Percentiles rank a stretch among this genome's conserved stretches.
Evolutionary conservation across 352 stramenopile genomes (phyloP).

Genomic region (Phytopythium delawarense): DNA sequence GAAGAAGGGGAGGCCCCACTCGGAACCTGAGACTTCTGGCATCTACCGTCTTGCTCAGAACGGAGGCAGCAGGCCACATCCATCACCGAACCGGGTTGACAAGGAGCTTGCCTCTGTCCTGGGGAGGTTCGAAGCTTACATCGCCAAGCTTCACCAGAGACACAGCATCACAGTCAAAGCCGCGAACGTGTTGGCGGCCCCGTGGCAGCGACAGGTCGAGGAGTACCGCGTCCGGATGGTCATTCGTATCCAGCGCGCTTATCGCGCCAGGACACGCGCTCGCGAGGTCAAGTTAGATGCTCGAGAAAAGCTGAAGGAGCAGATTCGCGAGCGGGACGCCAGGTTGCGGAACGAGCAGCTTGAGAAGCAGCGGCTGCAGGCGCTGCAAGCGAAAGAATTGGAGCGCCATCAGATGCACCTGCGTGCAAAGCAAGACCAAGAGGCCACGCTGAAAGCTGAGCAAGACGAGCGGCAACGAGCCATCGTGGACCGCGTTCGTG

Average conservation of each 20-base stretch:
- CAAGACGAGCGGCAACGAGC: slow-evolving; percentile 41
- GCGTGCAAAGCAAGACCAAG: slow-evolving; percentile 42
- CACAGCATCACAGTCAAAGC: slow-evolving; percentile 59
- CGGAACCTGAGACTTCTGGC: not conserved
- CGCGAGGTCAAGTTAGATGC: slow-evolving; percentile 43
- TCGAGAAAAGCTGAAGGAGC: slow-evolving; percentile 37
- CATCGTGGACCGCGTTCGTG: slow-evolving; percentile 39
- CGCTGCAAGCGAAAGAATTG: slow-evolving; percentile 48
- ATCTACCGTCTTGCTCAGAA: not conserved
- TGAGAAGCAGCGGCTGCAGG: slow-evolving; percentile 52
- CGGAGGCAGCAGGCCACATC: not conserved
- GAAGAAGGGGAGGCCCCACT: slow-evolving; percentile 4
- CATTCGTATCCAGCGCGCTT: slow-evolving; percentile 68
- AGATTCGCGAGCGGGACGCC: slow-evolving; percentile 48
- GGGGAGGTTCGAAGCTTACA: slow-evolving; percentile 48
- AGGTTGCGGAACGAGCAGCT: slow-evolving; percentile 45
- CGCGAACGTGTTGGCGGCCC: slow-evolving; percentile 37
- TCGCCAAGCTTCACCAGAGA: slow-evolving; percentile 47
- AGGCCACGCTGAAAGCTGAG: slow-evolving; percentile 30
- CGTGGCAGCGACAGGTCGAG: slow-evolving; percentile 74
- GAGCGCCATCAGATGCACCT: slow-evolving; percentile 55
- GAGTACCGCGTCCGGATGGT: slow-evolving; percentile 62
- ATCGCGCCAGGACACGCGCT: slow-evolving; percentile 37
- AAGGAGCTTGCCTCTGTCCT: slow-evolving; percentile 55
- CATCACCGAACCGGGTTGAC: slow-evolving; percentile 2